Evolutionary conservation across 352 stramenopile genomes (phyloP).

Genomic region (Globisporangium spiculum): DNA sequence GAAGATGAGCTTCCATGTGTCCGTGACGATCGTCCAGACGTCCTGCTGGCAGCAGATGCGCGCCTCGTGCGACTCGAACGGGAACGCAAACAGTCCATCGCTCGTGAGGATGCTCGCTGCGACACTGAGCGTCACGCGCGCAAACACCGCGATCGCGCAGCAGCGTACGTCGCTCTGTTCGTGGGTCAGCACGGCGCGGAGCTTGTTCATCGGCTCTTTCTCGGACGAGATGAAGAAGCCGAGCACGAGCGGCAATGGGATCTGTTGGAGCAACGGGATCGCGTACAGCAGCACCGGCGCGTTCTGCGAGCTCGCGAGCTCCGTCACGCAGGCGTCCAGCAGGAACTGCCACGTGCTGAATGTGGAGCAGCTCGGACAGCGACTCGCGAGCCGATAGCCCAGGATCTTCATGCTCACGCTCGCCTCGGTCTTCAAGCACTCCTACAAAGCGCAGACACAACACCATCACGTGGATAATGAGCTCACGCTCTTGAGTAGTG

Average conservation of each 20-base stretch:
- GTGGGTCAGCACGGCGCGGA: conserved; percentile 64
- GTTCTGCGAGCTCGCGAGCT: conserved; percentile 73
- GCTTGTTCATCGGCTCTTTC: conserved; percentile 77
- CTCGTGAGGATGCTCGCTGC: conserved; percentile 43
- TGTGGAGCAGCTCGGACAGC: conserved; percentile 53
- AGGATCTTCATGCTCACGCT: conserved; percentile 58
- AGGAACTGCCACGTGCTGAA: conserved; percentile 63
- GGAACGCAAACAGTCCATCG: conserved; percentile 63
- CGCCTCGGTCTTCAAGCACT: conserved; percentile 68
- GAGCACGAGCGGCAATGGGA: conserved; percentile 59
- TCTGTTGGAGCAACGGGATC: conserved; percentile 50
- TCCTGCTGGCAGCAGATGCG: conserved; percentile 82
- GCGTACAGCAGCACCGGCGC: conserved; percentile 42
- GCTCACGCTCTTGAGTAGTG: neutral
- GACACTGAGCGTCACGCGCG: conserved; percentile 48
- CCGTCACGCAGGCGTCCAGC: conserved; percentile 52
- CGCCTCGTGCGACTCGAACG: conserved; percentile 82
- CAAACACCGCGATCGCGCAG: conserved; percentile 55
- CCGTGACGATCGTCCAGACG: conserved; percentile 63
- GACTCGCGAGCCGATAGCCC: conserved; percentile 61
- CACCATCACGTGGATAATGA: neutral
- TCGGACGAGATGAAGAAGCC: conserved; percentile 63
- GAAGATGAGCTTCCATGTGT: conserved; percentile 84
- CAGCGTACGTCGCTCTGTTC: conserved; percentile 60
- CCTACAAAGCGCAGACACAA: conserved; percentile 20